These are phyloP conservation scores for Aphanomyces stellatus DNA, from an alignment of 352 stramenopile species.

Conservation along the genomic window DNA sequence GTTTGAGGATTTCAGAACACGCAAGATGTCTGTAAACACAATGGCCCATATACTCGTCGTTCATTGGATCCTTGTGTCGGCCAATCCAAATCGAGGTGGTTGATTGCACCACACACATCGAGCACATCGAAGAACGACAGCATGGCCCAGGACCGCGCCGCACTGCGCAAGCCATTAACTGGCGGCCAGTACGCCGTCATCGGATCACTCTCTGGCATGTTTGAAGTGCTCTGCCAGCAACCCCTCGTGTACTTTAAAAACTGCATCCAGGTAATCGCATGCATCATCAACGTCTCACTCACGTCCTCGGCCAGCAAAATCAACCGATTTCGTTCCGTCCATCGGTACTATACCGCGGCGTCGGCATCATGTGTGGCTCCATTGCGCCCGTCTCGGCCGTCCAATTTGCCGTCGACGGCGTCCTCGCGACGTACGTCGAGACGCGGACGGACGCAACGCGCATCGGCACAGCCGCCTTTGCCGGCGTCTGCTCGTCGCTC, in stretches of 20 bases:
- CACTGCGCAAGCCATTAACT: constrained; percentile 51
- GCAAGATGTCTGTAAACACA: too few species aligned
- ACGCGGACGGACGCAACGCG: constrained; percentile 20
- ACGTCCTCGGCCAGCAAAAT: constrained; percentile 35
- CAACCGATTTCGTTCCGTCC: constrained; percentile 54
- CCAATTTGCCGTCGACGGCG: constrained; percentile 73
- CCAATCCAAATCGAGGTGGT: too few species aligned
- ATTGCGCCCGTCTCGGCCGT: constrained; percentile 72
- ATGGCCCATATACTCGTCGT: too few species aligned
- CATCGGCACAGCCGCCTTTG: constrained; percentile 48
- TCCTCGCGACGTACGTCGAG: constrained; percentile 22
- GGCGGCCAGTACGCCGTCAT: constrained; percentile 68
- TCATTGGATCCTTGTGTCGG: too few species aligned
- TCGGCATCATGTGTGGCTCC: constrained; percentile 65
- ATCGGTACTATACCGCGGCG: constrained; percentile 59
- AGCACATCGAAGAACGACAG: too few species aligned
- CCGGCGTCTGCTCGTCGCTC: constrained; percentile 47
- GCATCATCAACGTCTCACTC: neutral
- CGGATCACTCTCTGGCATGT: constrained; percentile 71
- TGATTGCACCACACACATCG: too few species aligned
- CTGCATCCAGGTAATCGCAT: constrained; percentile 39
- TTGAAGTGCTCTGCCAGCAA: constrained; percentile 78
- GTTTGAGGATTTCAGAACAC: too few species aligned
- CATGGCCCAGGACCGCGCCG: too few species aligned
- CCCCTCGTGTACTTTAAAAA: constrained; percentile 81